Base-by-base conservation (phyloP, 306 rosid species). In the Pterocarpus macrocarpus region DNA sequence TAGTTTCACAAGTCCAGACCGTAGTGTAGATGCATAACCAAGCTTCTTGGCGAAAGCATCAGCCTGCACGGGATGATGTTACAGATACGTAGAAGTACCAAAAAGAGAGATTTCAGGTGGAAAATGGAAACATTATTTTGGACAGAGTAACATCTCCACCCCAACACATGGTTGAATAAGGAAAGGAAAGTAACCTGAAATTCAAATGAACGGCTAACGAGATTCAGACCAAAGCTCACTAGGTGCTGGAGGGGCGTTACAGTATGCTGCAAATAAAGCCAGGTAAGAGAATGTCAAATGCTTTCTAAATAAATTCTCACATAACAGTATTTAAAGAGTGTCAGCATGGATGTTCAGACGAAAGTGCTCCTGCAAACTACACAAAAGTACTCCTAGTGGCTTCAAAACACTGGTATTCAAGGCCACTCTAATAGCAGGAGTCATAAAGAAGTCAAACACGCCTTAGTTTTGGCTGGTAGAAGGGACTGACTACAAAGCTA, bases 161-260 rank as follows among this genome's bases (percentile, higher is more conserved):
- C 28, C 28, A 69, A 49, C 22, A 47, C 10, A 64, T 2, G 36
- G 73, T 66, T 16, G 15, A 62, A 61, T 62, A 28, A 16, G 62
- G 16, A 55, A 53, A 58, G 71, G 43, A 8, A 38, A 76, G 45
- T 73, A 58, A 87, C 97, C 97, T 92, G 95, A 75, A 92, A 92
- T 77, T 92, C 95, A 70, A 90, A 90, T 59, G 97, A 85, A 45
- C 92, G 87, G 90, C 93, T 90, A 77, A 92, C 90, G 76, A 92
- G 95, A 86, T 92, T 92, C 66, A 92, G 89, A 77, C 88, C 95
- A 85, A 92, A 89, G 86, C 92, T 92, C 43, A 92, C 91, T 3
- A 90, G 83, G 87, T 92, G 97, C 82, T 92, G 97, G 77, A 89
- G 83, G 47, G 94, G 95, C 62, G 86, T 89, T 34, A 90, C 92